Evolutionary conservation across 2,329 filamentous ascomycete species (phyloP), one percentile per base, ranked within the genome.

Genomic region (Neofusicoccum sp.): DNA sequence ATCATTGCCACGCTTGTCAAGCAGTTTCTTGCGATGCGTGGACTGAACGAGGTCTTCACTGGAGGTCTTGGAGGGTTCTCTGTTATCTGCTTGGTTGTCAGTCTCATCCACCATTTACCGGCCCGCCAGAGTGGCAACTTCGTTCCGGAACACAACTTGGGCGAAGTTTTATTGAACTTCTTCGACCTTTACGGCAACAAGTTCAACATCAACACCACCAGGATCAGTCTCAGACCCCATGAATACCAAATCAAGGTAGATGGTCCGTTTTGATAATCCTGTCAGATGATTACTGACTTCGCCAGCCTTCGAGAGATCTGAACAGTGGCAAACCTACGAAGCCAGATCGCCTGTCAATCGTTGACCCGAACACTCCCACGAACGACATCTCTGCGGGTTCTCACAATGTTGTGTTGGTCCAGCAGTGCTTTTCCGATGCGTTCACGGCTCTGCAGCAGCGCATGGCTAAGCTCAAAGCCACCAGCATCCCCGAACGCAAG

Each of bases 371-470:
- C 73, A 89, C 90, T 62, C 73, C 84, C 0, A 78, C 82, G 28
- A 98, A 98, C 72, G 95, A 99, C 69, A 95, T 99, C 28, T 88
- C 95, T 0, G 92, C 92, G 8, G 93, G 93, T 8, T 95, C 92
- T 0, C 83, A 80, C 47, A 89, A 90, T 65, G 90, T 89, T 6
- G 65, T 75, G 0, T 78, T 84, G 7, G 89, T 97, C 51, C 78
- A 90, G 65, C 71, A 79, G n/a, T 80, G 82, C 11, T 98, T 99
- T 72, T 78, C 83, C 1, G 76, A 86, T 11, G 73, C 71, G 7
- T 67, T 72, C 58, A 56, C 61, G 7, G 63, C 64, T 2, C 63
- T 76, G 14, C 78, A 81, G 48, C 72, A 82, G 3, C 82, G 84
- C 33, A 86, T 93, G 80, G 70, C 68, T 9, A 72, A 82, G 4